These are phyloP conservation scores for Cladophialophora psammophila DNA, from an alignment of 2,329 filamentous ascomycete species.

Conservation along the genomic window DNA sequence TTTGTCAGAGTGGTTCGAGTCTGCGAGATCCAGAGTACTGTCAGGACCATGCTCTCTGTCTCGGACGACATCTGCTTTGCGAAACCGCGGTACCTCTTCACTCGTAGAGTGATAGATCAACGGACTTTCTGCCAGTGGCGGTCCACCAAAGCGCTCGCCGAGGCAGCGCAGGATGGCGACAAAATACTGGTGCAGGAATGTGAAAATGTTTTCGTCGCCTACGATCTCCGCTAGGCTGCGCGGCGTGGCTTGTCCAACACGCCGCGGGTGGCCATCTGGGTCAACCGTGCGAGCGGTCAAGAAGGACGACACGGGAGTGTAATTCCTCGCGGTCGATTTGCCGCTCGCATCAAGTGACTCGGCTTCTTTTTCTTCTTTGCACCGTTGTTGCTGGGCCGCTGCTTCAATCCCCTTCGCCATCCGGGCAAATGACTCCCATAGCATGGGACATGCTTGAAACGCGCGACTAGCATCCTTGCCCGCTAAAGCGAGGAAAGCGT, in stretches of 20 bases:
- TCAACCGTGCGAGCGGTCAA: conserved; percentile 63
- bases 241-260: conserved; percentile 61
- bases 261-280: conserved; percentile 62
- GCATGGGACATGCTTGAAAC: conserved; percentile 56
- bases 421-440: conserved; percentile 62
- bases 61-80: conserved; percentile 20
- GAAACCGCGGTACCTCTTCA: conserved; percentile 28
- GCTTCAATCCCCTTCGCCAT: conserved; percentile 62
- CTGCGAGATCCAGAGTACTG: not conserved
- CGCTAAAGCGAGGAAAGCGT: conserved; percentile 64
- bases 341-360: conserved; percentile 7
- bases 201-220: conserved; percentile 65
- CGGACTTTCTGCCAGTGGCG: conserved; percentile 52
- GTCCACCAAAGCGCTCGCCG: conserved; percentile 54
- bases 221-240: conserved; percentile 66
- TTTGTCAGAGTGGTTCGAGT: not conserved
- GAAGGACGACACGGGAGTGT: conserved; percentile 65
- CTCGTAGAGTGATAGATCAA: conserved; percentile 50
- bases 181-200: conserved; percentile 64
- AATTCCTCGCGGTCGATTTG: conserved; percentile 45
- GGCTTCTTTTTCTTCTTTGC: conserved; percentile 48
- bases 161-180: conserved; percentile 58
- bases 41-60: not conserved
- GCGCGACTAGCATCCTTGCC: conserved; percentile 59
- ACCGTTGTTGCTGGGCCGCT: conserved; percentile 54